Evolutionary conservation across 768 basidiomycete genomes (phyloP), one percentile per base, ranked within the genome.

Genomic region (Omphalotus guepiniiformis): DNA sequence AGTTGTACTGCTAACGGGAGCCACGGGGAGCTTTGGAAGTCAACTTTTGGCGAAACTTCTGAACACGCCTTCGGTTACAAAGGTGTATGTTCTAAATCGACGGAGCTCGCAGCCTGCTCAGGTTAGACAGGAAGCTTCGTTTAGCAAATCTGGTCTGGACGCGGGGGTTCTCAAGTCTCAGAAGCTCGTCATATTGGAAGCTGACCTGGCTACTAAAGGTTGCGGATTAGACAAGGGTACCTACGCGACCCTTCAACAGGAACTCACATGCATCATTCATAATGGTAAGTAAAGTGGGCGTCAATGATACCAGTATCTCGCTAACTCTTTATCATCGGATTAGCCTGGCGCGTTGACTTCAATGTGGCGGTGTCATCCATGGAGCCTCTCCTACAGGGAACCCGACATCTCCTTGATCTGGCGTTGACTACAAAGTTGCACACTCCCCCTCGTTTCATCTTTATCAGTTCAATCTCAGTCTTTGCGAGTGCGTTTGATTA

Each of bases 291-390:
- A n/a, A n/a, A n/a, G n/a, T n/a, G n/a, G n/a, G n/a, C n/a, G n/a
- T n/a, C n/a, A n/a, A n/a, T 39, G 27, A 43, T 25, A 13, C 18
- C 26, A 15, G 22, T n/a, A 22, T 40, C 15, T 22, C 23, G 13
- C 15, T 18, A 16, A 8, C 21, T 15, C 18, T 15, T 5, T 22
- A 18, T 15, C 13, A 40, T 8, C 8, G 39, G 18, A n/a, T 3
- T 22, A 68, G 70, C 66, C 8, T 72, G 67, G 68, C 54, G 54
- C 4, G 63, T 69, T 2, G 59, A 71, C 53, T 69, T 69, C 49
- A 67, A 64, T 39, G 32, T 63, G 2, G 39, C 63, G 1, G 49
- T 72, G 9, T 30, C 58, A 3, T 58, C 61, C 2, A 62, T 71
- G 53, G 63, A 67, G 39, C 62, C 65, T 1, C 42, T 56, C 18